Evolutionary conservation across 2,329 filamentous ascomycete genomes (phyloP).

Genomic region (Grosmannia huntii): DNA sequence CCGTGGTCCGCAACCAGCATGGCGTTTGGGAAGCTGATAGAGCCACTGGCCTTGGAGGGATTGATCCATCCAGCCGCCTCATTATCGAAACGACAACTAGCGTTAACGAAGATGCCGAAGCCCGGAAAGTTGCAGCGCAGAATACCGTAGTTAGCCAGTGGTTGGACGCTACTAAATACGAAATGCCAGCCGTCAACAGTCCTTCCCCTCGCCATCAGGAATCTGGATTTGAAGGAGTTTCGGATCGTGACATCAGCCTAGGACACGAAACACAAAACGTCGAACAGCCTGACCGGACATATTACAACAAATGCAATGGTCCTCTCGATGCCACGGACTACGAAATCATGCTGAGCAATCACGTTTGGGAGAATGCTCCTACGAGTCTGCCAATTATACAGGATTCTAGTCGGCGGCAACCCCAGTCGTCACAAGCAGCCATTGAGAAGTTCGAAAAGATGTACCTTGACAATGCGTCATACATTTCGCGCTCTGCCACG

Average conservation of each 20-base stretch:
- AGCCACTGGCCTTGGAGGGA: conserved; percentile 28
- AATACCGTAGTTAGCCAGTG: conserved; percentile 39
- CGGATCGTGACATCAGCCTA: conserved; percentile 29
- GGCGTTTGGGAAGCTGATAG: conserved; percentile 28
- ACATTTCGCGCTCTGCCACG: conserved; percentile 52
- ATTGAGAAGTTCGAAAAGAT: conserved; percentile 39
- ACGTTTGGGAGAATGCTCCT: conserved; percentile 37
- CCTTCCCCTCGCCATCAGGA: not conserved
- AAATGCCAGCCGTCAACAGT: not conserved
- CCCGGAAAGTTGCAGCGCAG: conserved; percentile 29
- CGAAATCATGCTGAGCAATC: conserved; percentile 34
- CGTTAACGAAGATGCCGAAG: conserved; percentile 33
- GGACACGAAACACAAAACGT: conserved; percentile 38
- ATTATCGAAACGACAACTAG: conserved; percentile 28
- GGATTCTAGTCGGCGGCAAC: conserved; percentile 25
- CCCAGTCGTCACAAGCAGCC: conserved; percentile 37
- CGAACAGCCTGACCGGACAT: conserved; percentile 34
- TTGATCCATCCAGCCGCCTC: conserved; percentile 33
- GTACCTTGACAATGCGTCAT: conserved; percentile 42
- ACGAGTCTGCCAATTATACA: conserved; percentile 30
- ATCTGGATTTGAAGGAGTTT: conserved; percentile 22
- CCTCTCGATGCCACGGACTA: conserved; percentile 33
- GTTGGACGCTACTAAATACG: conserved; percentile 24
- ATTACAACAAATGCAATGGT: conserved; percentile 28
- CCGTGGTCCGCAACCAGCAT: conserved; percentile 23